Base-by-base conservation (phyloP, 495 filamentous ascomycete genomes). In the Talaromyces proteolyticus region DNA sequence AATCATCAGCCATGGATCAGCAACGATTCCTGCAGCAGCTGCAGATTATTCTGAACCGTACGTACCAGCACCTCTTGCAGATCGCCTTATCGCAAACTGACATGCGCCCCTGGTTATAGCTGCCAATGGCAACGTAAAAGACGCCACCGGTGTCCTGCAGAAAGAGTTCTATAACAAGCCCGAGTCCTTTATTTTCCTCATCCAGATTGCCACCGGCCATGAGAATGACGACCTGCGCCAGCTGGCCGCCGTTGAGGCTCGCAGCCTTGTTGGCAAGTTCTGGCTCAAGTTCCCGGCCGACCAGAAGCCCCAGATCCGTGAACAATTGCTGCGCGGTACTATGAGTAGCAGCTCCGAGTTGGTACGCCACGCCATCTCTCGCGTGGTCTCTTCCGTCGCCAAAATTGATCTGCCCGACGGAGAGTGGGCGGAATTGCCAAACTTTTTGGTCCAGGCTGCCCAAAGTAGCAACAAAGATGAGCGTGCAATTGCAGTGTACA, bases 91-190 rank as follows among this genome's bases (percentile, higher is more conserved):
- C 49, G 24, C 20, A 47, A 34, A 53, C 26, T 44, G 24, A 53
- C 36, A 41, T 24, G 22, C 43, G 56, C 55, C 51, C n/a, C n/a
- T n/a, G 57, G 46, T 36, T 60, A 19, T 51, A 68, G 68, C 67
- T 51, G 58, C 70, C 58, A 64, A 76, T 65, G 63, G 61, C 44
- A 67, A 70, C 56, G 83, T 98, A 61, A 96, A 96, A 76, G 80
- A 85, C 47, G 90, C 90, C 26, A 98, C 93, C n/a, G 80, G 84
- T 10, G 80, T 86, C 53, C 79, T 98, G 43, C 91, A 91, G 67
- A 89, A 92, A 61, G 87, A 88, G 59, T 96, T 87, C 76, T 97
- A 93, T 69, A 81, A 82, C 51, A 80, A 91, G 49, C 89, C 92
- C 4, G 78, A 88, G 52, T 86, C 89, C 3, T 81, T 98, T 6